Evolutionary conservation across 176 grass and related monocot species (phyloP), one percentile per base, ranked within the genome.

Genomic region (Echinochloa phyllopogon): DNA sequence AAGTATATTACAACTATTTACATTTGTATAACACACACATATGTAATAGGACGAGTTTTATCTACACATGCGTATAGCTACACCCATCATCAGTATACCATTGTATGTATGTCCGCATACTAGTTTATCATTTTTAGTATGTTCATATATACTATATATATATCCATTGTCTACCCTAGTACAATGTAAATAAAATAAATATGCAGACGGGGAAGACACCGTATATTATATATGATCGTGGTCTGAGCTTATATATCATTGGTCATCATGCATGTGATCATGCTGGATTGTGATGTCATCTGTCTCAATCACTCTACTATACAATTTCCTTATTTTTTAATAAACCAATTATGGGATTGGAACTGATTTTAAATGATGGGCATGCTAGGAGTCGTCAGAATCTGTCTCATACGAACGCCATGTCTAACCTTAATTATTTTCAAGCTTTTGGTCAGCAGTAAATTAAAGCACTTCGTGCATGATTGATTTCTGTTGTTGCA

Each of bases 201-300:
- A 5, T 44, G 42, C 17, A 33, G n/a, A 17, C 20, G 10, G 3
- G 36, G 6, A 48, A 37, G 48, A 75, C 20, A 37, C 6, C 21
- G 3, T 64, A 40, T n/a, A 33, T 33, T 59, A 23, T 78, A 49
- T 49, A 11, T 48, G 47, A 9, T 65, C 12, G 0, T 39, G 18
- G 41, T 49, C 27, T 73, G 36, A 38, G 79, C 40, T 75, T 76
- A 65, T 33, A 33, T 33, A 33, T 11, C 16, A 82, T 82, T 76
- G 18, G 62, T 18, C 63, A 65, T 38, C 39, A 49, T 77, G 25
- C 37, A 87, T 65, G 69, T 24, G 45, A 47, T 60, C 58, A 65
- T 11, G 25, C 10, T 68, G 5, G 42, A 6, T 44, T 69, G 36
- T 41, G 20, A 57, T 72, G 66, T 21, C 56, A 80, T 73, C 20